Evolutionary conservation across 1,139 yeast genomes (phyloP), one percentile per base, ranked within the genome.

Genomic region (Diutina pseudorugosa): DNA sequence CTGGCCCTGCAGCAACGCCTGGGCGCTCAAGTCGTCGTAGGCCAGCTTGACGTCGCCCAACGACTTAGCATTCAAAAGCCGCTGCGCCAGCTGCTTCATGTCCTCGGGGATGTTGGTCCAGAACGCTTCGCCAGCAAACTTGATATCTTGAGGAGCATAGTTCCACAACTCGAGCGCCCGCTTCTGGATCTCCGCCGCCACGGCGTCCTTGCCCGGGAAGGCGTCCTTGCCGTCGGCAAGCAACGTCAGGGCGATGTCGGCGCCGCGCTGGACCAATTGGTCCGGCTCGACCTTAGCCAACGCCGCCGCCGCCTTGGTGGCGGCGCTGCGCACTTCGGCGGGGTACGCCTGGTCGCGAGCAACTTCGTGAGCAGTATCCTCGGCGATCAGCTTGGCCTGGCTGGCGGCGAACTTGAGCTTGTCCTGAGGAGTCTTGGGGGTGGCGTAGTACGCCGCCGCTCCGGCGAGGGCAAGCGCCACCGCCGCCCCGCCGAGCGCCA

Each of bases 371-470:
- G 49, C 49, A 19, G 49, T 33, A 9, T 45, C 49, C 25, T 45
- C 36, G 19, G 41, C 49, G n/a, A 45, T 25, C 19, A n/a, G 19
- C 40, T 45, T 45, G 5, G 49, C 27, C 9, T 45, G 36, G 18
- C 14, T 27, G 9, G 27, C 49, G n/a, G 49, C 49, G 16, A 45
- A 45, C 20, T 27, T 25, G 40, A 45, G 21, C 49, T 45, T 45
- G 14, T 45, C 40, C 40, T 45, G 19, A 7, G 19, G 19, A 16
- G 40, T 25, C 36, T 27, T 27, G n/a, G 49, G 49, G 23, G 49
- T 45, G n/a, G 27, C 49, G 36, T n/a, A 21, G 49, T 21, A 45
- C 12, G 49, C 49, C 5, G 49, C 49, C n/a, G 16, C 40, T 18
- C 49, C 49, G 3, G 49, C 49, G n/a, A 45, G n/a, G 14, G n/a